Evolutionary conservation across 1,284 basidiomycete genomes (phyloP).

Genomic region (Boletellus dicymbophilus): DNA sequence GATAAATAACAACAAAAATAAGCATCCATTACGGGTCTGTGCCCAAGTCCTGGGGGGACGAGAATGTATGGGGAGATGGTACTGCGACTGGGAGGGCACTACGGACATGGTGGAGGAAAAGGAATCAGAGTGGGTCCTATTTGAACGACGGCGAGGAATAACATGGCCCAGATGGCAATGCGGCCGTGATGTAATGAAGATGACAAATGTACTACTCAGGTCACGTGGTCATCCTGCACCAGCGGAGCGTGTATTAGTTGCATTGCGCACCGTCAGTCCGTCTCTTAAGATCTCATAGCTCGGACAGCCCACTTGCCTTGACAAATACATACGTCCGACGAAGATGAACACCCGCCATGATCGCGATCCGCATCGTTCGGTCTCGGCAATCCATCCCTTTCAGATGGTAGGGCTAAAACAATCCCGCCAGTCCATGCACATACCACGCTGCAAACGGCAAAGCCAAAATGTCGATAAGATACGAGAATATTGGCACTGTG

Average conservation of each 20-base stretch:
- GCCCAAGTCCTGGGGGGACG: constrained; percentile 60
- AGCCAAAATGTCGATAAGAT: constrained; percentile 54
- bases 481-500: constrained; percentile 55
- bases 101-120: constrained; percentile 24
- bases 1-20: constrained; percentile 67
- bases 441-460: constrained; percentile 61
- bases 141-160: constrained; percentile 4
- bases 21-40: constrained; percentile 50
- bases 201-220: constrained; percentile 13
- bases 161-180: background rate
- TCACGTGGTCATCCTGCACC: constrained; percentile 21
- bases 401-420: constrained; percentile 53
- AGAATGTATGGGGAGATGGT: constrained; percentile 58
- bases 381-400: constrained; percentile 40
- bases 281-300: too few species aligned
- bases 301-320: constrained; percentile 40
- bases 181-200: constrained; percentile 19
- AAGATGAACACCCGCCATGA: constrained; percentile 56
- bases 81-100: constrained; percentile 22
- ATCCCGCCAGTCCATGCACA: constrained; percentile 56
- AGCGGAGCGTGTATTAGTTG: too few species aligned
- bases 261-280: too few species aligned
- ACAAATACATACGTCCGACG: constrained; percentile 54
- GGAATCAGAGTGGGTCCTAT: constrained; percentile 11
- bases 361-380: constrained; percentile 39